Percentiles rank a stretch among this genome's conserved stretches.
phyloP scores from a whole-genome alignment of 73 alveolate species.

The Paraurostyla sp. region DNA sequence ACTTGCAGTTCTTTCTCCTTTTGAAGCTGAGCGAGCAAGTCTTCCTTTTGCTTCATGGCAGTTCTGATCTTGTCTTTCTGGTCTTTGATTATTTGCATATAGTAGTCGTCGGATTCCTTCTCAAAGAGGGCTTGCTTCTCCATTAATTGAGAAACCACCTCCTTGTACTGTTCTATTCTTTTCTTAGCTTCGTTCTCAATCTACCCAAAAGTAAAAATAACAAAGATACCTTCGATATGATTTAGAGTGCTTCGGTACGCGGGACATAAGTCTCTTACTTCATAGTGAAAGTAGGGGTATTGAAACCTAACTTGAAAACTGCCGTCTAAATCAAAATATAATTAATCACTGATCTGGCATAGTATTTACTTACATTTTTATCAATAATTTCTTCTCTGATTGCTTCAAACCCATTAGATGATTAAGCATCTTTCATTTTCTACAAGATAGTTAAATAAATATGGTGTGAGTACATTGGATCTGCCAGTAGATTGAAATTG shows the following conservation, averaged over 20 bases:
- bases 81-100: background rate
- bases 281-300: background rate
- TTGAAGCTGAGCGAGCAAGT: background rate
- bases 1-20: background rate
- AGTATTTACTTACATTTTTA: conserved; percentile 22
- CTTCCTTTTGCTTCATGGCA: background rate
- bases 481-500: background rate
- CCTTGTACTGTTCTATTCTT: conserved; percentile 19
- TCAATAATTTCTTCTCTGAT: conserved; percentile 45
- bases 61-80: background rate
- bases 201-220: background rate
- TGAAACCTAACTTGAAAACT: background rate
- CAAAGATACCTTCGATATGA: background rate
- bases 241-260: conserved; percentile 1
- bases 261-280: conserved; percentile 24
- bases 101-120: conserved; percentile 3
- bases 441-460: background rate
- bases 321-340: background rate
- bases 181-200: conserved; percentile 36
- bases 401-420: conserved; percentile 28
- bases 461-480: background rate
- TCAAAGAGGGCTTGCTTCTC: conserved; percentile 2
- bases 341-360: background rate
- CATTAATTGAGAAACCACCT: background rate
- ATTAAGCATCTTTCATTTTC: background rate